Conservation (phyloP, 495 filamentous ascomycete species). For the Echria macrotheca region DNA sequence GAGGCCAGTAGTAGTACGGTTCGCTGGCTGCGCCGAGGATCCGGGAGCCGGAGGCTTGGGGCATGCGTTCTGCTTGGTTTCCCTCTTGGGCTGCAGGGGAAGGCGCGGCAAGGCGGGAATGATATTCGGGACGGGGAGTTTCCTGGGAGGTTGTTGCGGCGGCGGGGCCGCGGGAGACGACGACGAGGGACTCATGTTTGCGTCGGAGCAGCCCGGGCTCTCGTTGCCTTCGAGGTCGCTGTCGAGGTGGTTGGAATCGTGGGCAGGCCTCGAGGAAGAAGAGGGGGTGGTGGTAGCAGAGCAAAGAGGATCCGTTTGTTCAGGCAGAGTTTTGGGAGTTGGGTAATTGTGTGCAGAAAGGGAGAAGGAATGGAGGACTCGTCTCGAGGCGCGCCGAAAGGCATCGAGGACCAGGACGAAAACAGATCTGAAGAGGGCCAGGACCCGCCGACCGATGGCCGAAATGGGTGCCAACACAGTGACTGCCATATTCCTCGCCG, state of each 20-base stretch:
- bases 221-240: not conserved
- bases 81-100: constrained; percentile 11
- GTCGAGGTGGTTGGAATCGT: constrained; percentile 3
- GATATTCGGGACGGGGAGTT: constrained; percentile 12
- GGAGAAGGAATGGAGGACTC: constrained; percentile 13
- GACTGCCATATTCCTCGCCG: constrained; percentile 22
- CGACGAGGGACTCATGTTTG: constrained; percentile 4
- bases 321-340: not conserved
- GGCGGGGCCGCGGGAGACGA: constrained; percentile 8
- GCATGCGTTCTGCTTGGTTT: constrained; percentile 6
- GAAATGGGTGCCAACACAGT: constrained; percentile 19
- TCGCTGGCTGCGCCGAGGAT: too few species aligned
- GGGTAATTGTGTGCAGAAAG: not conserved
- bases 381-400: constrained; percentile 18
- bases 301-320: constrained; percentile 4
- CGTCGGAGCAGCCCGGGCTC: not conserved
- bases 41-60: not conserved
- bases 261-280: not conserved
- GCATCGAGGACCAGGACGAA: constrained; percentile 19
- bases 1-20: too few species aligned
- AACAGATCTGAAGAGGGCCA: constrained; percentile 22
- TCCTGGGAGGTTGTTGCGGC: not conserved
- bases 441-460: constrained; percentile 22
- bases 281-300: constrained; percentile 8
- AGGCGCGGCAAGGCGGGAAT: constrained; percentile 17